Evolutionary conservation across 75 land plant species (phyloP).

Genomic region (Cunninghamia lanceolata): DNA sequence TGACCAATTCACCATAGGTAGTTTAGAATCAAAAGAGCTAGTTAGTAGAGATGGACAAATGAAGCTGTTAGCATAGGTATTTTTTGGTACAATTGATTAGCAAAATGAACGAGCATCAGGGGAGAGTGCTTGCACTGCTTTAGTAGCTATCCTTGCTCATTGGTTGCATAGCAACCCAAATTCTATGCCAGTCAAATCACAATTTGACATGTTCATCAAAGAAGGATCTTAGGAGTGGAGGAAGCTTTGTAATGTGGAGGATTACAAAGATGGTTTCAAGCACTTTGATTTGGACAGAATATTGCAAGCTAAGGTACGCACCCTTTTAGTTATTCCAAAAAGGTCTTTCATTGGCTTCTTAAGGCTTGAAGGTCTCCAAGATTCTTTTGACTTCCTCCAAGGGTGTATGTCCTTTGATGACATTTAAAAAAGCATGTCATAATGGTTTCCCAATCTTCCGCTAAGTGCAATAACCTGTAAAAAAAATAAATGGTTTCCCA

Average conservation of each 20-base stretch:
- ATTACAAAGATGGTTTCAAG: conserved; percentile 29
- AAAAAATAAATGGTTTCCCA: too few relatives aligned
- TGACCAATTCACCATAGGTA: conserved; percentile 34
- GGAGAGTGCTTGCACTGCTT: conserved; percentile 51
- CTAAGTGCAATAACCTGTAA: too few relatives aligned
- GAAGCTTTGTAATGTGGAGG: conserved; percentile 30
- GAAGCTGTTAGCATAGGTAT: too few relatives aligned
- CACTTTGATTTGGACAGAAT: conserved; percentile 48
- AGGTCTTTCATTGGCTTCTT: conserved; percentile 45
- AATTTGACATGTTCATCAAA: conserved; percentile 37
- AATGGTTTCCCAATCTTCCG: too few relatives aligned
- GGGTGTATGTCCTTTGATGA: conserved; percentile 44
- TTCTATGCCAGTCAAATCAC: too few relatives aligned
- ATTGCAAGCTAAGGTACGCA: too few relatives aligned
- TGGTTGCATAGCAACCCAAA: conserved; percentile 42
- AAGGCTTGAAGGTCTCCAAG: conserved; percentile 33
- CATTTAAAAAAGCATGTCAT: too few relatives aligned
- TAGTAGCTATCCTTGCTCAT: conserved; percentile 49
- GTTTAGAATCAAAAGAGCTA: conserved; percentile 38
- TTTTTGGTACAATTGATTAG: too few relatives aligned
- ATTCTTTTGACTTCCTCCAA: conserved; percentile 38
- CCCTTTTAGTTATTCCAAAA: conserved; percentile 29
- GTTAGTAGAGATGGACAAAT: too few relatives aligned
- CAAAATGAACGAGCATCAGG: conserved; percentile 48
- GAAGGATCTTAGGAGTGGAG: conserved; percentile 53